Percentiles rank a stretch among this genome's conserved stretches.
These are phyloP conservation scores for Chaetomium strumarium DNA, from an alignment of 2,329 filamentous ascomycete genomes.

Conservation along the genomic window DNA sequence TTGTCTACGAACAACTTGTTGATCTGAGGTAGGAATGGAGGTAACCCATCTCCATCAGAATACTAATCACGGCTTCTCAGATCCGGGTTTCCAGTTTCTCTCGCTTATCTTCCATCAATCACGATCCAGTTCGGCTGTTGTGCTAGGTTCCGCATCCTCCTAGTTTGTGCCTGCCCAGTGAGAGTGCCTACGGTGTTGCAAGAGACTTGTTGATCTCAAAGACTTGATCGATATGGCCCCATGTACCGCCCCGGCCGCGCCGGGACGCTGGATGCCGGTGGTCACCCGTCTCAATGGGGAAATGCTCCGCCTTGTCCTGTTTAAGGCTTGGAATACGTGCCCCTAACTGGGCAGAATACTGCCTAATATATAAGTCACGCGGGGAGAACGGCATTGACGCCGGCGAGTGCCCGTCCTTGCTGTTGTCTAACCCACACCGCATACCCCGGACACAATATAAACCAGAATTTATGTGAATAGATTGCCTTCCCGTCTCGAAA, in stretches of 20 bases:
- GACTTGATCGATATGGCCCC: constrained; percentile 15
- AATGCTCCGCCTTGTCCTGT: constrained; percentile 15
- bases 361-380: constrained; percentile 23
- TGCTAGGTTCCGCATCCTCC: background rate
- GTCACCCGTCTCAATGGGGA: constrained; percentile 22
- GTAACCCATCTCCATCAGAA: background rate
- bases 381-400: constrained; percentile 20
- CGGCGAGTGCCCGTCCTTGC: constrained; percentile 15
- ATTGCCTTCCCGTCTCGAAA: constrained; percentile 21
- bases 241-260: background rate
- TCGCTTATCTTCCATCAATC: constrained; percentile 17
- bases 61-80: constrained; percentile 1
- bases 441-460: constrained; percentile 22
- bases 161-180: background rate
- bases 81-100: constrained; percentile 12
- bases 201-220: constrained; percentile 8
- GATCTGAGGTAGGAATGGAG: background rate
- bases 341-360: constrained; percentile 14
- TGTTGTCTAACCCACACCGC: constrained; percentile 16
- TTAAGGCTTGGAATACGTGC: constrained; percentile 10
- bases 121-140: background rate
- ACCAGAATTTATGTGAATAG: constrained; percentile 26
- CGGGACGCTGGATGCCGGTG: constrained; percentile 11
- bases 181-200: constrained; percentile 9
- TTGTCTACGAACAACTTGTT: background rate